Conservation (phyloP, 2,329 filamentous ascomycete genomes). For the Epichloe festucae region DNA sequence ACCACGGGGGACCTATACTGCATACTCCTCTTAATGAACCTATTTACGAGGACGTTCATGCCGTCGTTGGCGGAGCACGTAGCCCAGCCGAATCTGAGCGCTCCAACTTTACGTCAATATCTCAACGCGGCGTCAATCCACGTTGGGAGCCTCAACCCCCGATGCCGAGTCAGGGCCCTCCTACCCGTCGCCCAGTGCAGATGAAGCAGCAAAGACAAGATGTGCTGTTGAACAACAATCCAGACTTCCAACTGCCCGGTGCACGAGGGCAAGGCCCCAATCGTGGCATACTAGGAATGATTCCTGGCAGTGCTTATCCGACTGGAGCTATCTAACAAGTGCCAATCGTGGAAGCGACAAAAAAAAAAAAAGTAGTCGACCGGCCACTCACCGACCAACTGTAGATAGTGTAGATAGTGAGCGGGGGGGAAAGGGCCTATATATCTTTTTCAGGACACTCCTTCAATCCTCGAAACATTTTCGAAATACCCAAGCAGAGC, state of each 20-base stretch:
- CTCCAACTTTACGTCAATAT: slow-evolving; percentile 82
- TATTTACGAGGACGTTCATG: slow-evolving; percentile 51
- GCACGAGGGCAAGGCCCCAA: slow-evolving; percentile 17
- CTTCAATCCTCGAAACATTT: neutral
- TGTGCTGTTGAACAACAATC: slow-evolving; percentile 72
- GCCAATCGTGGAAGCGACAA: neutral
- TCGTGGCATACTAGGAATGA: slow-evolving; percentile 28
- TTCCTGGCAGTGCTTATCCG: slow-evolving; percentile 42
- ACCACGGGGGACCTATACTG: slow-evolving; percentile 13
- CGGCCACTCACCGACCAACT: neutral
- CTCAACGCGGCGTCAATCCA: slow-evolving; percentile 77
- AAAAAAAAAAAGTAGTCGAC: neutral
- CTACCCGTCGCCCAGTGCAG: slow-evolving; percentile 32
- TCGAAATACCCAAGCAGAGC: neutral
- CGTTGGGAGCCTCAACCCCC: slow-evolving; percentile 57
- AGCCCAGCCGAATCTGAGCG: slow-evolving; percentile 68
- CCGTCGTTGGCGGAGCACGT: slow-evolving; percentile 36
- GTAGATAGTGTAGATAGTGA: slow-evolving; percentile 3
- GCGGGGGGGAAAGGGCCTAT: neutral
- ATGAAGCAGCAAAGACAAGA: slow-evolving; percentile 55
- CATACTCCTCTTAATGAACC: slow-evolving; percentile 20
- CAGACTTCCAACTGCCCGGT: slow-evolving; percentile 66
- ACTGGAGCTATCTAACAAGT: slow-evolving; percentile 8
- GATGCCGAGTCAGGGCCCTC: slow-evolving; percentile 28
- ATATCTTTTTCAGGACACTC: neutral